phyloP scores from a whole-genome alignment of 257 asterid genomes.

The Primulina tabacum region DNA sequence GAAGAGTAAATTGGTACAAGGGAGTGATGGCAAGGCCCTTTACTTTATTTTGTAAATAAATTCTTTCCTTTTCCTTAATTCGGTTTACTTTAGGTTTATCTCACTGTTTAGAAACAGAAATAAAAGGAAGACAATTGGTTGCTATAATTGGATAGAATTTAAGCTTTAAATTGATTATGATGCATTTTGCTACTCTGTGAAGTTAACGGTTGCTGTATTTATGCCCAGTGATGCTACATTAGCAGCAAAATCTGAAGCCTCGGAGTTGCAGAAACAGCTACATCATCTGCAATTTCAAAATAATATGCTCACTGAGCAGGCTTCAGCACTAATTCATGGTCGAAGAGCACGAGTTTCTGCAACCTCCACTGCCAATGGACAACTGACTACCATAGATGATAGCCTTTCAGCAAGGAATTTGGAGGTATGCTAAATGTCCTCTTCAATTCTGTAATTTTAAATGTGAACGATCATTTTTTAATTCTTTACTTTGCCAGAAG shows the following conservation, averaged over 20 bases:
- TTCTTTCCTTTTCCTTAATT: slow-evolving; percentile 3
- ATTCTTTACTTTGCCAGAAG: no score
- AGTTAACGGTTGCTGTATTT: slow-evolving; percentile 27
- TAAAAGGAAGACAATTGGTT: neutral
- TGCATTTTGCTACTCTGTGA: slow-evolving; percentile 27
- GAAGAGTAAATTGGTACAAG: slow-evolving; percentile 2
- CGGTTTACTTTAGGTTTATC: slow-evolving; percentile 7
- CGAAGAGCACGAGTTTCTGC: slow-evolving; percentile 93
- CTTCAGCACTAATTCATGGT: slow-evolving; percentile 90
- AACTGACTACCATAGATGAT: slow-evolving; percentile 70
- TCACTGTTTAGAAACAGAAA: slow-evolving; percentile 1
- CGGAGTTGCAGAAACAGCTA: slow-evolving; percentile 50
- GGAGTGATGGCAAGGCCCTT: neutral
- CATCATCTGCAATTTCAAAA: neutral
- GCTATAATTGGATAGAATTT: slow-evolving; percentile 7
- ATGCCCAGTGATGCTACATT: slow-evolving; percentile 74
- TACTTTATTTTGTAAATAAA: neutral
- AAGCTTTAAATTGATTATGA: slow-evolving; percentile 12
- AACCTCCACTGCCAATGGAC: slow-evolving; percentile 82
- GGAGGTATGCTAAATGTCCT: slow-evolving; percentile 51
- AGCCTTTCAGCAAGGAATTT: slow-evolving; percentile 87
- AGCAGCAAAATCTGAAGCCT: slow-evolving; percentile 82
- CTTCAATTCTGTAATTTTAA: slow-evolving; percentile 9
- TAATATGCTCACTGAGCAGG: slow-evolving; percentile 35
- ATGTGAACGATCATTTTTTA: neutral